Evolutionary conservation across 306 rosid species (phyloP).

Genomic region (barrel medic (Medicago truncatula)): MtrunA17r5.0-ANR NC_053042.1:23425501-23426000

Average conservation of each 20-base stretch:
- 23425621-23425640: conserved; percentile 33
- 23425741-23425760: conserved; percentile 93
- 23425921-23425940: too few species aligned
- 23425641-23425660: conserved; percentile 32
- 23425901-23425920: too few species aligned
- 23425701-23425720: conserved; percentile 35
- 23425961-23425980: too few species aligned
- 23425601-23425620: conserved; percentile 19
- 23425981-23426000: too few species aligned
- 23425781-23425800: conserved; percentile 76
- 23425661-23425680: conserved; percentile 32
- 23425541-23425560: conserved; percentile 1
- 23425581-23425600: conserved; percentile 4
- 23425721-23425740: conserved; percentile 74
- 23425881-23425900: too few species aligned
- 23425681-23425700: conserved; percentile 26
- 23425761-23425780: conserved; percentile 81
- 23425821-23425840: too few species aligned
- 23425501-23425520: background rate
- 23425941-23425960: too few species aligned
- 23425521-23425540: background rate
- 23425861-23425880: too few species aligned
- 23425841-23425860: too few species aligned
- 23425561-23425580: background rate
- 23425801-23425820: conserved; percentile 79